phyloP scores from a whole-genome alignment of 768 basidiomycete genomes.

The Suillus ampliporus region DNA sequence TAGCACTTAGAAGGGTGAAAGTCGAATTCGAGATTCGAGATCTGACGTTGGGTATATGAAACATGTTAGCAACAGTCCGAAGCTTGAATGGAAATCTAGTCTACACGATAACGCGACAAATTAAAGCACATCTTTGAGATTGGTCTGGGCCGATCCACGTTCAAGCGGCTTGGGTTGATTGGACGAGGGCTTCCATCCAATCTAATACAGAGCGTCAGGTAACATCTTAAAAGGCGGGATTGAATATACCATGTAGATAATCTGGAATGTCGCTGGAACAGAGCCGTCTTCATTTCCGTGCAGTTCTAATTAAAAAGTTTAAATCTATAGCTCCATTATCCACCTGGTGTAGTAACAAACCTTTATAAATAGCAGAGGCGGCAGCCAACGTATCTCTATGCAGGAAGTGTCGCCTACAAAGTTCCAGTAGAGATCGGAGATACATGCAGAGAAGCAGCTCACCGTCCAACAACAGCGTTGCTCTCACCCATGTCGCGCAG shows the following conservation, averaged over 20 bases:
- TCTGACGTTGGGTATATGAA: not conserved
- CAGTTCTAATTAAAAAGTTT: conserved; percentile 56
- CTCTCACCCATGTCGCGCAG: conserved; percentile 96
- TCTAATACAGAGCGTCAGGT: conserved; percentile 45
- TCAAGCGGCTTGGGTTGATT: conserved; percentile 70
- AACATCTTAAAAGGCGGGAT: not conserved
- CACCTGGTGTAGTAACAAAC: conserved; percentile 43
- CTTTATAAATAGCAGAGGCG: conserved; percentile 92
- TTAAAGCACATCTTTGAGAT: conserved; percentile 64
- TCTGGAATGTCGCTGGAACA: conserved; percentile 94
- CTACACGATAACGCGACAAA: not conserved
- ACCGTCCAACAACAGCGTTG: conserved; percentile 90
- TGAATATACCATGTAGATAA: conserved; percentile 84
- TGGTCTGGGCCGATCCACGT: conserved; percentile 65
- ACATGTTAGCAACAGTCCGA: not conserved
- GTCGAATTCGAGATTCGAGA: not conserved
- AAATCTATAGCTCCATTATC: not conserved
- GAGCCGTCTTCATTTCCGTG: conserved; percentile 85
- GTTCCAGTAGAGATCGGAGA: not conserved
- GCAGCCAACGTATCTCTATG: conserved; percentile 89
- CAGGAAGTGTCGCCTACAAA: conserved; percentile 63
- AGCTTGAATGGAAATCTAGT: not conserved
- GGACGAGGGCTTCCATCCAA: conserved; percentile 82
- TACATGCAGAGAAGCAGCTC: conserved; percentile 20
- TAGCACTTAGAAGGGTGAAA: not conserved